A percentile compares a stretch with the other conserved stretches of the same genome.
phyloP scores from a whole-genome alignment of 116 monocot species.

The Posidonia oceanica region DNA sequence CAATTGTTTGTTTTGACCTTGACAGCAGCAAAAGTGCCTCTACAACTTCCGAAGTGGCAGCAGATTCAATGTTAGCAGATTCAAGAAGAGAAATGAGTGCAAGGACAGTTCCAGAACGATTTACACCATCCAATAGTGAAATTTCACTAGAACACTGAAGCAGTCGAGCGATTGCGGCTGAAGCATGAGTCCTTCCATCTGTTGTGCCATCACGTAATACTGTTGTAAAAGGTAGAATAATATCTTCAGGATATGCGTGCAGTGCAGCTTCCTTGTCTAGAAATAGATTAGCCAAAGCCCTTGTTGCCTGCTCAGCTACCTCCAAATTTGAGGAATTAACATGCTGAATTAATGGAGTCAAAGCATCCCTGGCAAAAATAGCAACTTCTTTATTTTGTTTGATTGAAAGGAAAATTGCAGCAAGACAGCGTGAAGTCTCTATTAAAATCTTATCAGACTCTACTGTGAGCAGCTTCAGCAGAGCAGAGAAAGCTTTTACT shows the following conservation, averaged over 20 bases:
- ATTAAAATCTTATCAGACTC: constrained; percentile 66
- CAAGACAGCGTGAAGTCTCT: constrained; percentile 59
- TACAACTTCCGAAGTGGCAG: constrained; percentile 86
- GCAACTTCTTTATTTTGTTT: constrained; percentile 83
- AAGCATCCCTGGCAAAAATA: constrained; percentile 48
- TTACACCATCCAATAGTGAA: constrained; percentile 43
- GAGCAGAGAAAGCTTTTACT: constrained; percentile 51
- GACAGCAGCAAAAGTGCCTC: constrained; percentile 65
- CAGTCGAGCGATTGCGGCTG: constrained; percentile 79
- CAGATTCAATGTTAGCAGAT: constrained; percentile 48
- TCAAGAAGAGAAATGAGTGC: constrained; percentile 72
- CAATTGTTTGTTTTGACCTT: constrained; percentile 35
- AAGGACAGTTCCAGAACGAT: constrained; percentile 74
- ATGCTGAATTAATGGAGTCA: constrained; percentile 44
- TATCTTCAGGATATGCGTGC: constrained; percentile 49
- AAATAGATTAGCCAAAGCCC: constrained; percentile 91
- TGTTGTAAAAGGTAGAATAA: constrained; percentile 61
- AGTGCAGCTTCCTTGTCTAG: constrained; percentile 58
- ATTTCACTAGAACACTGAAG: constrained; percentile 41
- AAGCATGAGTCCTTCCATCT: constrained; percentile 83
- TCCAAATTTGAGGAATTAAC: constrained; percentile 64
- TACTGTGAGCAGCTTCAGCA: constrained; percentile 54
- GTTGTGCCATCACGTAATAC: constrained; percentile 66
- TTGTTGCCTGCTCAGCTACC: constrained; percentile 77
- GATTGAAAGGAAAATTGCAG: constrained; percentile 92